A percentile compares a stretch with the other conserved stretches of the same genome.
phyloP scores from a whole-genome alignment of 1,139 yeast genomes.

The Torulaspora globosa region DNA sequence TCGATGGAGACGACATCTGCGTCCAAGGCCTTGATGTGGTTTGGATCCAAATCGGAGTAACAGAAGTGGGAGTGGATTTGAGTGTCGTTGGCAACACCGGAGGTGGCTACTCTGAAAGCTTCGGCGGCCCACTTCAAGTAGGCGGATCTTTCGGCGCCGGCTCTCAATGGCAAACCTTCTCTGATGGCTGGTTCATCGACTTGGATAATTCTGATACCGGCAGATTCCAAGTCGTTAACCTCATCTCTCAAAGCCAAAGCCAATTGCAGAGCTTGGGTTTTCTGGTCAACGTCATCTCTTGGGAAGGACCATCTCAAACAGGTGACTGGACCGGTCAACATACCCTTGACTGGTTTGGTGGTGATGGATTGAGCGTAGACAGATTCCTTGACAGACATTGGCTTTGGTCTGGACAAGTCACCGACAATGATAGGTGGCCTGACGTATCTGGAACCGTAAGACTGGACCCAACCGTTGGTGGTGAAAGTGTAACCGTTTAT shows the following conservation, averaged over 20 bases:
- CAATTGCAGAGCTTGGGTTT: constrained; percentile 94
- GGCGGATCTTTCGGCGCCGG: constrained; percentile 92
- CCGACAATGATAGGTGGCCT: constrained; percentile 99
- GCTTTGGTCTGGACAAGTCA: constrained; percentile 96
- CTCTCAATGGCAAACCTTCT: constrained; percentile 99
- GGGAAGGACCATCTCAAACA: constrained; percentile 99
- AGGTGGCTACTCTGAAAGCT: constrained; percentile 98
- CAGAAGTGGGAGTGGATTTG: constrained; percentile 99
- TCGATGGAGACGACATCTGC: constrained; percentile 99
- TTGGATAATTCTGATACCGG: constrained; percentile 96
- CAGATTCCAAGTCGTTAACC: constrained; percentile 95
- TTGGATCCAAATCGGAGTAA: constrained; percentile 99
- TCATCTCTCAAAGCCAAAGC: constrained; percentile 98
- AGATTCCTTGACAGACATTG: constrained; percentile 98
- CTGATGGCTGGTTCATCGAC: constrained; percentile 99
- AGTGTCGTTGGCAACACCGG: constrained; percentile 92
- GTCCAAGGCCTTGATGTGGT: constrained; percentile 98
- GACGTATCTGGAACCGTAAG: constrained; percentile 99
- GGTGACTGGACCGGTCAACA: constrained; percentile 99
- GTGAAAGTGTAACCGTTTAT: constrained; percentile 97
- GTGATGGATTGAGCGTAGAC: constrained; percentile 98
- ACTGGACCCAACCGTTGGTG: constrained; percentile 99
- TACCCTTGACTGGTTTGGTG: constrained; percentile 96
- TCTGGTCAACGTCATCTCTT: constrained; percentile 94
- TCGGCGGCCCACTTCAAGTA: constrained; percentile 99